Conservation (phyloP, 495 filamentous ascomycete species). For the Tuber magnatum region DNA sequence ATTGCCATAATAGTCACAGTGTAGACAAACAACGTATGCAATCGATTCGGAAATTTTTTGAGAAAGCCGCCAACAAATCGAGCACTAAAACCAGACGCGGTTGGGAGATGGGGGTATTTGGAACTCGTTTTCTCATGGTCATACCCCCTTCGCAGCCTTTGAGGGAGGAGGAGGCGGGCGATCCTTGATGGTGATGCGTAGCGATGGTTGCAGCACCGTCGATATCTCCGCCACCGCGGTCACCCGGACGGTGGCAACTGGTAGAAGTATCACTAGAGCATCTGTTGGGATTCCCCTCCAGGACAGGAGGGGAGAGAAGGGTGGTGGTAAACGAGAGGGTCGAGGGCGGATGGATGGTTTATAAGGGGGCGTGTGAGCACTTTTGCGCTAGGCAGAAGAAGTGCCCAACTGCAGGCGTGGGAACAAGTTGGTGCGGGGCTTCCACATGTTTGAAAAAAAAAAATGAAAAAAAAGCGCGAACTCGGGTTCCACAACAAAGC, state of each 20-base stretch:
- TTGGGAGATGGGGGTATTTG: too few species aligned
- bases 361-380: neutral
- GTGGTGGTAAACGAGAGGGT: neutral
- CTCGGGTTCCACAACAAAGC: neutral
- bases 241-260: neutral
- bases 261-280: too few species aligned
- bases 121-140: too few species aligned
- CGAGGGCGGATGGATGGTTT: neutral
- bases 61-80: neutral
- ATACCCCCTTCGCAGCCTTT: too few species aligned
- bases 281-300: neutral
- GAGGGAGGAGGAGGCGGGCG: too few species aligned
- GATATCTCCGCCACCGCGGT: too few species aligned
- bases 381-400: neutral
- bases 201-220: too few species aligned
- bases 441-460: neutral
- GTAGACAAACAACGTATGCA: neutral
- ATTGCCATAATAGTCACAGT: neutral
- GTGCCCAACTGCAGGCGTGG: neutral
- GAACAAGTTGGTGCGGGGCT: neutral
- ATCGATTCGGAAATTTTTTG: neutral
- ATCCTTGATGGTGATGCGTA: too few species aligned
- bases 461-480: neutral
- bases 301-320: neutral
- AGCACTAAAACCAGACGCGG: neutral